phyloP scores from a whole-genome alignment of 73 alveolate genomes.

The Paramecium octaurelia region DNA sequence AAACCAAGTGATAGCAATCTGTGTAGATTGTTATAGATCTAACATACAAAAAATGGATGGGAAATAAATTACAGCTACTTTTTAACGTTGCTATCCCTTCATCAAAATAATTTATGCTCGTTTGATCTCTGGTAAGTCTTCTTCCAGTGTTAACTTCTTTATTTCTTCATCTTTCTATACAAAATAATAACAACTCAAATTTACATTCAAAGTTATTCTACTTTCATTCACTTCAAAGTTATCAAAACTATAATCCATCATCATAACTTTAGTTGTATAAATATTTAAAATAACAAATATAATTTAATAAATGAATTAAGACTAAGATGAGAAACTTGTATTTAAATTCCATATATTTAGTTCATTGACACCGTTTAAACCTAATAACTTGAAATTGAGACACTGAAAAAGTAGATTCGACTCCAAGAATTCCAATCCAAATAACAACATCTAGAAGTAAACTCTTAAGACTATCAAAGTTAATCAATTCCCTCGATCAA shows the following conservation, averaged over 20 bases:
- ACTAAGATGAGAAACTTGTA: neutral
- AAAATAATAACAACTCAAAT: neutral
- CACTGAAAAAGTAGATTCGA: neutral
- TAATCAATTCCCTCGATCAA: neutral
- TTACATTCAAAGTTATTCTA: neutral
- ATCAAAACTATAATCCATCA: neutral
- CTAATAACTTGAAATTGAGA: neutral
- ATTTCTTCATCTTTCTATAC: constrained; percentile 41
- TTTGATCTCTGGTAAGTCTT: constrained; percentile 39
- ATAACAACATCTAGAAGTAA: constrained; percentile 5
- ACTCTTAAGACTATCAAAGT: neutral
- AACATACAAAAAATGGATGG: neutral
- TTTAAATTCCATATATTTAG: neutral
- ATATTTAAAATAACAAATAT: neutral
- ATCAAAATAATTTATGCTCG: constrained; percentile 22
- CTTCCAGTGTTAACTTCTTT: constrained; percentile 17
- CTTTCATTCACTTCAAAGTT: neutral
- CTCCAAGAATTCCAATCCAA: neutral
- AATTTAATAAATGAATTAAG: neutral
- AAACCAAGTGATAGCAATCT: neutral
- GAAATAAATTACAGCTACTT: neutral
- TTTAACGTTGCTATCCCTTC: neutral
- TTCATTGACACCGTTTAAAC: neutral
- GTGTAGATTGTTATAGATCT: neutral
- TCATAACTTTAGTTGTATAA: neutral